Base-by-base conservation (phyloP, 345 rosid genomes). In the Raphanus raphanistrum region DNA sequence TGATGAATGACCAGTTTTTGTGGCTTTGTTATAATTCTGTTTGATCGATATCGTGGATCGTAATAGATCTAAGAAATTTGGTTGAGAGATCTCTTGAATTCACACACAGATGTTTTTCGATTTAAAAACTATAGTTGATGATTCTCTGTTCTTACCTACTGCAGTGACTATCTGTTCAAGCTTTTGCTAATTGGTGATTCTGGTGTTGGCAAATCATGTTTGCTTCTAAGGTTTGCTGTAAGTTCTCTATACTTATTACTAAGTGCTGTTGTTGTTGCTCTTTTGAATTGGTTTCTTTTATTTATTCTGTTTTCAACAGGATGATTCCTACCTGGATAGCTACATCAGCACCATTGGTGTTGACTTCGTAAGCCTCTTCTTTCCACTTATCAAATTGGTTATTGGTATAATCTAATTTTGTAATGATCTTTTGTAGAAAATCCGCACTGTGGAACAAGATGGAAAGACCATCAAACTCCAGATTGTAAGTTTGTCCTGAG, bases 331-430 rank as follows among this genome's bases (percentile, higher is more conserved):
- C 74, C 82, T 90, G 84, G 97, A 94, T 76, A 92, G 95, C 84
- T 92, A 92, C 72, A 94, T 90, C 76, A 92, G 98, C 80, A 94
- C 97, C 31, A 92, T 89, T 55, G 97, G 98, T 28, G 97, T 94
- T 43, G 97, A 92, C 81, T 90, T 94, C 82, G 97, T 90, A 84
- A 91, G 97, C 54, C 63, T 72, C 31, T 55, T 50, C 54, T 48
- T 8, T 32, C 8, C 59, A 27, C 15, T 27, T 68, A 29, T 61
- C 64, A 27, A 41, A 43, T 65, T 28, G 15, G 6, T 68, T 6
- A 63, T 38, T 48, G 10, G 25, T 61, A 13, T 43, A 27, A 27
- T n/a, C 0, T 21, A 15, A 66, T 16, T 62, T 38, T 61, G 2
- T 62, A 29, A 76, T 62, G 52, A 32, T 71, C 7, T 50, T 69